These are phyloP conservation scores for Capsella rubella DNA, from an alignment of 441 rosid species.

Conservation along the genomic window DNA sequence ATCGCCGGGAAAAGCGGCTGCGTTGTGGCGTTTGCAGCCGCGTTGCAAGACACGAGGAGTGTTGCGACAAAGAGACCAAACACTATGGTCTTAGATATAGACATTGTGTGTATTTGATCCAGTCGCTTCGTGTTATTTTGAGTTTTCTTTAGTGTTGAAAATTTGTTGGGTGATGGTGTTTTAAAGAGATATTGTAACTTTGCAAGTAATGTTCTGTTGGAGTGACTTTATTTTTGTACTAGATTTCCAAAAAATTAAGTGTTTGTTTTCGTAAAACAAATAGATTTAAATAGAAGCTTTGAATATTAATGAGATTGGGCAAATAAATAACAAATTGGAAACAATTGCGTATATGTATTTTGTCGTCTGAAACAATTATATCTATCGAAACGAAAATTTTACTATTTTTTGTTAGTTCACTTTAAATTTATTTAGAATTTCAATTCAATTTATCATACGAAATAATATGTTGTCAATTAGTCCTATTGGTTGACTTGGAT, in stretches of 20 bases:
- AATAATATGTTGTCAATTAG: not conserved
- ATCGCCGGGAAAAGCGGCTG: conserved; percentile 42
- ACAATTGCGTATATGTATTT: not conserved
- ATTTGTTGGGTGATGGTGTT: not conserved
- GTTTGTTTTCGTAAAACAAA: not conserved
- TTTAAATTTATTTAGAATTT: not conserved
- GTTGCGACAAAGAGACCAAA: conserved; percentile 10
- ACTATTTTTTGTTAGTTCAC: not conserved
- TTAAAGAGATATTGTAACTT: not conserved
- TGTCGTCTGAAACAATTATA: not conserved
- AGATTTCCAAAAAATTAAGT: not conserved
- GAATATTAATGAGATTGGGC: not conserved
- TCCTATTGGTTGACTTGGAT: not conserved
- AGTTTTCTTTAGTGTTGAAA: not conserved
- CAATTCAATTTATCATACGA: not conserved
- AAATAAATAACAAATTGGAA: not conserved
- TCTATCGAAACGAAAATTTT: not conserved
- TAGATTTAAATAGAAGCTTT: conserved; percentile 1
- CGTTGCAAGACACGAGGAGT: not conserved
- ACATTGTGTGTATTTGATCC: conserved; percentile 1
- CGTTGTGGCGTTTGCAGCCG: not conserved
- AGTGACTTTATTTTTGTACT: conserved; percentile 6
- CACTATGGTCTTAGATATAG: not conserved
- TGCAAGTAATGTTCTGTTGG: conserved; percentile 4
- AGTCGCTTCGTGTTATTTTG: not conserved